Conservation (phyloP, 306 rosid genomes). For the Lotus japonicus region DNA sequence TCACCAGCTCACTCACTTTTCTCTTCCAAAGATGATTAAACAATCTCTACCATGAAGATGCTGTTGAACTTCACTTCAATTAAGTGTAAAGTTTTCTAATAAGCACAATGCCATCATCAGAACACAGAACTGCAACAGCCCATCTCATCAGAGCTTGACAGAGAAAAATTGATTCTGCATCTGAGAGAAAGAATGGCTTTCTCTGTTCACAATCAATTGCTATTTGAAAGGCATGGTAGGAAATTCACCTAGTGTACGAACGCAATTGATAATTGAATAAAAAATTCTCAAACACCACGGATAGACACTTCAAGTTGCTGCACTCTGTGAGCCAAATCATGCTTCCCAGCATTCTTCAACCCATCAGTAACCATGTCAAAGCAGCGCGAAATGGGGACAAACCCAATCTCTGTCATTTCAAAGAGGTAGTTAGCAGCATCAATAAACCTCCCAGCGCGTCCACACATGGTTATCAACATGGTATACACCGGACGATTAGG, state of each 20-base stretch:
- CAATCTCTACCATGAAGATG: neutral
- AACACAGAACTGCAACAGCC: neutral
- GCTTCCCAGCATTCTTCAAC: constrained; percentile 81
- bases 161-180: neutral
- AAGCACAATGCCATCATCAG: neutral
- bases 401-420: constrained; percentile 83
- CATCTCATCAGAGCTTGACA: neutral
- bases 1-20: neutral
- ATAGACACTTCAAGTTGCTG: constrained; percentile 61
- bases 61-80: neutral
- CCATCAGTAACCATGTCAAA: constrained; percentile 90
- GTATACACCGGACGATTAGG: constrained; percentile 91
- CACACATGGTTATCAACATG: constrained; percentile 83
- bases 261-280: no score
- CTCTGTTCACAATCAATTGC: neutral
- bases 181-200: neutral
- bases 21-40: neutral
- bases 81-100: neutral
- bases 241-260: neutral
- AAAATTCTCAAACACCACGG: constrained; percentile 39
- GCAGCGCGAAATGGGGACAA: constrained; percentile 69
- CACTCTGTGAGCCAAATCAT: constrained; percentile 75
- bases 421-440: constrained; percentile 75
- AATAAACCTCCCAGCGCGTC: constrained; percentile 72
- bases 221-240: neutral